Conservation (phyloP, 1,284 basidiomycete genomes). For the Schizopora paradoxa region DNA sequence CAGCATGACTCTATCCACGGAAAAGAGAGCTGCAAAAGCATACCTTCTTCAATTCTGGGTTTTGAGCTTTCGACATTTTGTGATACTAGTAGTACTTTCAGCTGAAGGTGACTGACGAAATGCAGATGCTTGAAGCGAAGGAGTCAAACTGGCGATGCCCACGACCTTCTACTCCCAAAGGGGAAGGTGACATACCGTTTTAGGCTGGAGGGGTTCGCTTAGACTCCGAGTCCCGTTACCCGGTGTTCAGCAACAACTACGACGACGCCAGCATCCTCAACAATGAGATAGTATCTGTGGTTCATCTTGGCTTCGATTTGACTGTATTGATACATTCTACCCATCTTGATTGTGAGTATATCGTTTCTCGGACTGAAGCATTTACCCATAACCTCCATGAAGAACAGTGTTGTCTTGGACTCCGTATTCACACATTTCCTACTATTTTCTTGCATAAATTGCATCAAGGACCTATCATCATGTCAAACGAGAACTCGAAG, state of each 20-base stretch:
- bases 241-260: background rate
- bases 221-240: no score
- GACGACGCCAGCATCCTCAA: background rate
- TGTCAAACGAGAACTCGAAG: slow-evolving; percentile 9
- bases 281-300: background rate
- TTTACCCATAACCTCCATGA: background rate
- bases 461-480: background rate
- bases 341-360: background rate
- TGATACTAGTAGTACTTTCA: slow-evolving; percentile 19
- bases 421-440: slow-evolving; percentile 1
- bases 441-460: slow-evolving; percentile 3
- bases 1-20: slow-evolving; percentile 11
- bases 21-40: slow-evolving; percentile 11
- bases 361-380: background rate
- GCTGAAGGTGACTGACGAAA: slow-evolving; percentile 15
- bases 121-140: slow-evolving; percentile 9
- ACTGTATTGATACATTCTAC: background rate
- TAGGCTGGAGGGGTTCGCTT: no score
- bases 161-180: background rate
- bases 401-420: background rate
- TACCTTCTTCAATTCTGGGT: slow-evolving; percentile 93
- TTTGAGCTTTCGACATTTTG: slow-evolving; percentile 83
- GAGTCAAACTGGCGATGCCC: background rate
- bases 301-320: background rate
- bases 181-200: background rate